Evolutionary conservation across 2,329 filamentous ascomycete genomes (phyloP), one percentile per base, ranked within the genome.

Genomic region (Mycosphaerella arachidis): DNA sequence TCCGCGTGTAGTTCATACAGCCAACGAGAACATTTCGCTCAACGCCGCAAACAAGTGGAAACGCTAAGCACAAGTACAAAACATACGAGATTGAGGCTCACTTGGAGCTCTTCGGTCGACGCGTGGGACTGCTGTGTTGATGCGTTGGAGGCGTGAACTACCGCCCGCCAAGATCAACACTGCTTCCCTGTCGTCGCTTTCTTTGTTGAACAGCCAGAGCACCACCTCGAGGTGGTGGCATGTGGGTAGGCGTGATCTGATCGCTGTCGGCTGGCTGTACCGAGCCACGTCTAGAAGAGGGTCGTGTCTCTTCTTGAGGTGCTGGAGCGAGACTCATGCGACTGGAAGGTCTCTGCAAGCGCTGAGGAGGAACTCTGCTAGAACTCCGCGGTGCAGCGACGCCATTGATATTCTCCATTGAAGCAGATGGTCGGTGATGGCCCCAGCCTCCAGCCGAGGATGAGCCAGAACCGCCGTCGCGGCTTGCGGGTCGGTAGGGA

Each of bases 391-490:
- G 57, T 7, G 45, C 56, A 40, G 57, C 16, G 46, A 63, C 18
- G 55, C 62, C 24, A 52, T 55, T 45, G 56, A 53, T 30, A 50
- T 45, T 59, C 33, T 62, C 56, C 30, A 63, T 56, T 24, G 63
- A 62, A 9, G 57, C 59, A 18, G 61, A 54, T 2, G 63, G 61
- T 12, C 52, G 51, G n/a, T 59, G 57, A n/a, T 59, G 52, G 24
- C 43, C 27, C 40, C 51, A 54, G 13, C 52, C 55, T 24, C 29
- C 35, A 1, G 43, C 45, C 18, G 58, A 59, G 7, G 58, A 61
- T 9, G 63, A 64, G 27, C 62, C 62, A 12, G 60, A 60, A 40
- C 62, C 66, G 56, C 65, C 61, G 46, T 68, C 66, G n/a, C 66
- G 62, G 46, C 65, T 68, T 20, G 56, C 56, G 8, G 66, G 66